phyloP scores from a whole-genome alignment of 345 rosid genomes.

The Turnera subulata region DNA sequence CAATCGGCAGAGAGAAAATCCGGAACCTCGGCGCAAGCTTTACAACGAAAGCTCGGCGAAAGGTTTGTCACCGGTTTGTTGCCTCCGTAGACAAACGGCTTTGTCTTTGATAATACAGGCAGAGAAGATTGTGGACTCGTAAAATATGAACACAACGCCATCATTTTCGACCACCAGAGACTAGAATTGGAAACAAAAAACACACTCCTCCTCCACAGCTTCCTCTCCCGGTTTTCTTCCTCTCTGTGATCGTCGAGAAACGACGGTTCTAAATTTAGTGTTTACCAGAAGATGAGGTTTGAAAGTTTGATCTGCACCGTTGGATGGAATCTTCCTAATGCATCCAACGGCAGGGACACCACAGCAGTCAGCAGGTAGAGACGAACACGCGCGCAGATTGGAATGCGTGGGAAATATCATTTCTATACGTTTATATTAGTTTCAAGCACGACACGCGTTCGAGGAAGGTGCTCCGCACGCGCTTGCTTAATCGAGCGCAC shows the following conservation, averaged over 20 bases:
- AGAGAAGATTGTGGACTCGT: slow-evolving; percentile 27
- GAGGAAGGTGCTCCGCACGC: neutral
- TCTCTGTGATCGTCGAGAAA: neutral
- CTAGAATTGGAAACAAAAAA: no score
- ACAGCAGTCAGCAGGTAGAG: no score
- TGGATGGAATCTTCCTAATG: neutral
- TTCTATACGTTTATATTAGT: no score
- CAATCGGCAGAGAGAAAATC: slow-evolving; percentile 86
- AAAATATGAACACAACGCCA: slow-evolving; percentile 48
- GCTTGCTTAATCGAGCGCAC: neutral
- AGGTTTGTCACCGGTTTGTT: slow-evolving; percentile 17
- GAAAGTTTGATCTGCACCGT: slow-evolving; percentile 2
- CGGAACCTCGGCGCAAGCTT: slow-evolving; percentile 76
- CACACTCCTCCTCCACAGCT: neutral
- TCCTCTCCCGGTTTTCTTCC: neutral
- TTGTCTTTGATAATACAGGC: slow-evolving; percentile 32
- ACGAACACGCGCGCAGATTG: no score
- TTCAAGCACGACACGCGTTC: neutral
- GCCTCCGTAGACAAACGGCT: slow-evolving; percentile 22
- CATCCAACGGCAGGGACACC: no score
- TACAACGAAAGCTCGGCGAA: slow-evolving; percentile 35
- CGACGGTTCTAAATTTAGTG: neutral
- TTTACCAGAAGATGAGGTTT: slow-evolving; percentile 1
- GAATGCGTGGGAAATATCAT: no score
- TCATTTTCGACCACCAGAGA: no score